These are phyloP conservation scores for Mrakia hoshinonis DNA, from an alignment of 768 basidiomycete genomes.

Conservation along the genomic window DNA sequence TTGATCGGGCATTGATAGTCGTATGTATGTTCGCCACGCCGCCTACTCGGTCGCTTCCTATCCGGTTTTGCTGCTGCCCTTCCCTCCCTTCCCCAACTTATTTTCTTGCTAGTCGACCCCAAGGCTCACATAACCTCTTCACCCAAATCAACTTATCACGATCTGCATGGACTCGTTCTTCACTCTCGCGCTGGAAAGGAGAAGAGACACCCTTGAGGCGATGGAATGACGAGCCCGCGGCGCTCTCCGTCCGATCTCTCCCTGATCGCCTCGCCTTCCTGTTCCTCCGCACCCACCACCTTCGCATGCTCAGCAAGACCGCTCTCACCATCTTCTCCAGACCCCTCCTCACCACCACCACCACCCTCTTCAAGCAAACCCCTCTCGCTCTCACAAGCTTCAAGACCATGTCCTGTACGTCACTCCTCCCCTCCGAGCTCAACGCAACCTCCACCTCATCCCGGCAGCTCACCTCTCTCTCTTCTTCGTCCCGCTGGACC, in stretches of 20 bases:
- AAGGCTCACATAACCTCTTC: neutral
- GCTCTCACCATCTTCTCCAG: neutral
- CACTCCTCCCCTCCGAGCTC: neutral
- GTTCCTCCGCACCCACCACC: neutral
- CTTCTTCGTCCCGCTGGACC: neutral
- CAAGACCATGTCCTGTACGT: constrained; percentile 12
- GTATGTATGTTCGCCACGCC: too few relatives aligned
- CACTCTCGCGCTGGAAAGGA: neutral
- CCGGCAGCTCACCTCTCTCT: neutral
- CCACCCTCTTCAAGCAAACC: neutral
- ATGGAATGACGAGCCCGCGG: too few relatives aligned
- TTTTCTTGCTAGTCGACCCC: neutral
- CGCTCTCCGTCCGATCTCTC: too few relatives aligned
- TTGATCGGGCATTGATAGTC: too few relatives aligned
- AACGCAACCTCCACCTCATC: neutral
- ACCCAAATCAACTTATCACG: neutral
- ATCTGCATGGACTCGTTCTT: neutral
- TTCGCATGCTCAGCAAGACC: neutral
- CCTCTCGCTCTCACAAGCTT: neutral
- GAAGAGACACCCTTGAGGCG: too few relatives aligned
- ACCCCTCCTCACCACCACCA: neutral
- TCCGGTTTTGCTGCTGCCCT: neutral
- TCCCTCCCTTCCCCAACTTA: neutral
- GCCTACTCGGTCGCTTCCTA: constrained; percentile 4
- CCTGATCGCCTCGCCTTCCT: neutral